Conservation (phyloP, 768 basidiomycete genomes). For the Cantharellus anzutake region DNA sequence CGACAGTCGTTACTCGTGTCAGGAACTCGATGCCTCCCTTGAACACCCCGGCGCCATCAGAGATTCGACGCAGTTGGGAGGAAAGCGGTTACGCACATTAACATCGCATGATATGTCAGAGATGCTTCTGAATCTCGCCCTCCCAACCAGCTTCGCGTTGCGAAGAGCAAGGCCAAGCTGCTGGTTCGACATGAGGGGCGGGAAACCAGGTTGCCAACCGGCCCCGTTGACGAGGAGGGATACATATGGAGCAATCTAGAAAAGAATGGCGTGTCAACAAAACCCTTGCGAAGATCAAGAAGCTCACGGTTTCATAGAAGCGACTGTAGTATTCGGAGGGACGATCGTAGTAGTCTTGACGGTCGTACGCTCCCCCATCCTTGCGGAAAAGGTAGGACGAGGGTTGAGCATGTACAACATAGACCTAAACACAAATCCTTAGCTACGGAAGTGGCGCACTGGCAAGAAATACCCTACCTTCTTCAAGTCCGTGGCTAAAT, state of each 20-base stretch:
- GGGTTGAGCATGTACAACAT: constrained; percentile 52
- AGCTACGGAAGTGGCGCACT: background rate
- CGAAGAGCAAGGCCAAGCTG: constrained; percentile 35
- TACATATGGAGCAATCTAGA: constrained; percentile 64
- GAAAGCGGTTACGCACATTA: constrained; percentile 24
- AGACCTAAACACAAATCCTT: constrained; percentile 29
- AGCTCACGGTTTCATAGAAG: constrained; percentile 44
- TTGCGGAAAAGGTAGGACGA: constrained; percentile 35
- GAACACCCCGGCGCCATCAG: background rate
- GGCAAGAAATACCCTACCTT: constrained; percentile 24
- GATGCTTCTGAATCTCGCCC: constrained; percentile 39
- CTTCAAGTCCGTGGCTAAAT: constrained; percentile 32
- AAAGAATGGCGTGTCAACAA: background rate
- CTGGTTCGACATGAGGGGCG: constrained; percentile 53
- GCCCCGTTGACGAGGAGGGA: constrained; percentile 74
- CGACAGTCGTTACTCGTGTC: constrained; percentile 52
- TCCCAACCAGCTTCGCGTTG: constrained; percentile 29
- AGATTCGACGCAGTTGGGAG: background rate
- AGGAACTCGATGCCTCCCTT: constrained; percentile 80
- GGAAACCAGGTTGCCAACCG: constrained; percentile 65
- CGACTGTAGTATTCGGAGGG: constrained; percentile 45
- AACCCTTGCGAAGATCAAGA: background rate
- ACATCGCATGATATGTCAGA: constrained; percentile 85
- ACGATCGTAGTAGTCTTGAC: constrained; percentile 52
- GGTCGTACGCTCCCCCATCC: constrained; percentile 32